A percentile compares a stretch with the other conserved stretches of the same genome.
phyloP scores from a whole-genome alignment of 2,329 filamentous ascomycete species.

The Sclerotinia sclerotiorum region DNA sequence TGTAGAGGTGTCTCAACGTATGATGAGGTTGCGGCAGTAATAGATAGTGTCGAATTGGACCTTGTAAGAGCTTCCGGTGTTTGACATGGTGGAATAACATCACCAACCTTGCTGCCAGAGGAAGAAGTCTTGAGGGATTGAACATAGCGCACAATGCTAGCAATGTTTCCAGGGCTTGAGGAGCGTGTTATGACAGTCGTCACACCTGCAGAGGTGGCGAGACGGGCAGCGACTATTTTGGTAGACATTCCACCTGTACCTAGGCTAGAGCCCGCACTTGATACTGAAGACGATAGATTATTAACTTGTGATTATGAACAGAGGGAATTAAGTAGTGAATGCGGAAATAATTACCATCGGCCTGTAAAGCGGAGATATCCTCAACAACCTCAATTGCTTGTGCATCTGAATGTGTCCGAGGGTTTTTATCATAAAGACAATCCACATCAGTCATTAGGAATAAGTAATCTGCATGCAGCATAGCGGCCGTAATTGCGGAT shows the following conservation, averaged over 20 bases:
- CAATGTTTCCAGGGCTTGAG: conserved; percentile 89
- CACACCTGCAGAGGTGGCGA: conserved; percentile 91
- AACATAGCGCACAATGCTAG: conserved; percentile 79
- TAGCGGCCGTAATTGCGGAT: conserved; percentile 92
- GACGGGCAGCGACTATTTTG: conserved; percentile 88
- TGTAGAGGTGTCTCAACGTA: conserved; percentile 64
- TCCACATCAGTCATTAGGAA: conserved; percentile 99
- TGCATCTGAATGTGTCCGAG: conserved; percentile 79
- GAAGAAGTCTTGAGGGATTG: conserved; percentile 55
- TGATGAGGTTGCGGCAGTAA: conserved; percentile 26
- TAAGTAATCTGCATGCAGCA: conserved; percentile 94
- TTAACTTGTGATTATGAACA: background rate
- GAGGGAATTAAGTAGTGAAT: background rate
- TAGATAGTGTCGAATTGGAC: conserved; percentile 24
- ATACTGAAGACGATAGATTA: conserved; percentile 54
- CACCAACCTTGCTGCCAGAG: conserved; percentile 24
- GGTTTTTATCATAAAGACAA: conserved; percentile 95
- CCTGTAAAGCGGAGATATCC: conserved; percentile 78
- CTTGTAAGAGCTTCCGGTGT: conserved; percentile 27
- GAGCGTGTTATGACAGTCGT: conserved; percentile 94
- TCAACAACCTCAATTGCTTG: conserved; percentile 89
- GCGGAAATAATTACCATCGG: conserved; percentile 59
- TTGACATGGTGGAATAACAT: conserved; percentile 28
- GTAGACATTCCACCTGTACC: conserved; percentile 97
- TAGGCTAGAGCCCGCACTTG: conserved; percentile 80